These are phyloP conservation scores for Gonapodya sp. DNA, from an alignment of 192 early-diverging fungal genomes.

Conservation along the genomic window DNA sequence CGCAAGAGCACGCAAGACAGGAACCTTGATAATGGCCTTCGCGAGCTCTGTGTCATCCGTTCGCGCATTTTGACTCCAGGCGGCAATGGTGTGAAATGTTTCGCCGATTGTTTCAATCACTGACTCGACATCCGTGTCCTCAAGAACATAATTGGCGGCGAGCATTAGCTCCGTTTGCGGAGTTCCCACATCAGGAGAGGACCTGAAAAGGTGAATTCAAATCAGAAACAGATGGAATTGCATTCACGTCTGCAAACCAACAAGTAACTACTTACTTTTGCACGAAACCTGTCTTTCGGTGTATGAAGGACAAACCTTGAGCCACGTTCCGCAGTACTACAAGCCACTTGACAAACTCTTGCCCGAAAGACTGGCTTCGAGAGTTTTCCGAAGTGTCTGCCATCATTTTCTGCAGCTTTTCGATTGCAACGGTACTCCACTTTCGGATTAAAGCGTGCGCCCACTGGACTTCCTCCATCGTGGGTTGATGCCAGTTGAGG, in stretches of 20 bases:
- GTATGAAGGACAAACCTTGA: not conserved
- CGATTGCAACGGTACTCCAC: not conserved
- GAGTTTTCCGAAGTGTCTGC: not conserved
- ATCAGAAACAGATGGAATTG: too few relatives aligned
- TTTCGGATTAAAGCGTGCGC: not conserved
- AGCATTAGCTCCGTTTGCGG: too few relatives aligned
- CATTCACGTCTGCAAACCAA: too few relatives aligned
- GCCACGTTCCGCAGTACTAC: not conserved
- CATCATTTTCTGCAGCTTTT: not conserved
- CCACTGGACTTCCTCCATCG: not conserved
- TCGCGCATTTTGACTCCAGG: not conserved
- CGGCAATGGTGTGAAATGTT: not conserved
- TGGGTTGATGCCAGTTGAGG: not conserved
- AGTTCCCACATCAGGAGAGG: too few relatives aligned
- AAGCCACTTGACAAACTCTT: not conserved
- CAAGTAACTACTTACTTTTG: not conserved
- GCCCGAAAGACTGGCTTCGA: not conserved
- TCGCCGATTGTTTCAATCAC: not conserved
- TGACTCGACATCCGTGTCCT: not conserved
- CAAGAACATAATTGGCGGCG: not conserved
- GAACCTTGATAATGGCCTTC: not conserved
- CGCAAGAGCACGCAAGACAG: too few relatives aligned
- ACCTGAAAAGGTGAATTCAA: too few relatives aligned
- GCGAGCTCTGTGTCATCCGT: not conserved
- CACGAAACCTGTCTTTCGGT: not conserved